These are phyloP conservation scores for Ocimum tenuiflorum DNA, from an alignment of 257 asterid genomes.

Conservation along the genomic window DNA sequence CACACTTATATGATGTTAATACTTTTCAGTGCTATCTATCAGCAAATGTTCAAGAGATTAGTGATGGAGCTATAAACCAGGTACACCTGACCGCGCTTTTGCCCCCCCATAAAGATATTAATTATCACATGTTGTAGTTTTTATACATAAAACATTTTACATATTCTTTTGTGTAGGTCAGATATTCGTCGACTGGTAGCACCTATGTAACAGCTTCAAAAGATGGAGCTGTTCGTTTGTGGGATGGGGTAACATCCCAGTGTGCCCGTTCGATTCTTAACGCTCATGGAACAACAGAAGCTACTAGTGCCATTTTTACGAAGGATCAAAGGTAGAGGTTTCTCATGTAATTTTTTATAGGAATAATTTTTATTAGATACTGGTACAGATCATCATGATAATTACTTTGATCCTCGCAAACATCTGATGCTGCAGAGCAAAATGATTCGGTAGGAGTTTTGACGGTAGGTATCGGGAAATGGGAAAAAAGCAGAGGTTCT, in stretches of 20 bases:
- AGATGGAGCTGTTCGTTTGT: slow-evolving; percentile 67
- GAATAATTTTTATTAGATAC: not conserved
- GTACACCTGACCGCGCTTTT: slow-evolving; percentile 26
- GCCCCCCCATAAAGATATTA: not conserved
- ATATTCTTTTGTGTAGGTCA: slow-evolving; percentile 39
- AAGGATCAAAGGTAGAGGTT: slow-evolving; percentile 60
- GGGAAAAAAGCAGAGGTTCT: not conserved
- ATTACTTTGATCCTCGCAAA: not conserved
- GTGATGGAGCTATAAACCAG: slow-evolving; percentile 79
- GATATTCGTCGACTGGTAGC: slow-evolving; percentile 68
- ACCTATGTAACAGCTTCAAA: slow-evolving; percentile 85
- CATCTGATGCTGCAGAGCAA: not conserved
- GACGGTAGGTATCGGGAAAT: too few relatives aligned
- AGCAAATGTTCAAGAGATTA: slow-evolving; percentile 52
- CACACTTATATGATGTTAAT: slow-evolving; percentile 74
- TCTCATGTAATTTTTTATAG: not conserved
- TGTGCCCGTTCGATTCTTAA: slow-evolving; percentile 58
- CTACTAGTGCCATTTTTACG: slow-evolving; percentile 65
- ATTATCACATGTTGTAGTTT: too few relatives aligned
- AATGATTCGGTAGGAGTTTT: not conserved
- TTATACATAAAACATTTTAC: not conserved
- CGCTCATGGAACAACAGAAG: slow-evolving; percentile 80
- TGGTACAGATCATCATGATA: not conserved
- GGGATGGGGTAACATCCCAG: slow-evolving; percentile 78
- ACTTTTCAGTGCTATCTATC: slow-evolving; percentile 79